Percentiles rank a stretch among this genome's conserved stretches.
Evolutionary conservation across 108 stramenopile genomes (phyloP).

Genomic region (Mediolabrus comicus): DNA sequence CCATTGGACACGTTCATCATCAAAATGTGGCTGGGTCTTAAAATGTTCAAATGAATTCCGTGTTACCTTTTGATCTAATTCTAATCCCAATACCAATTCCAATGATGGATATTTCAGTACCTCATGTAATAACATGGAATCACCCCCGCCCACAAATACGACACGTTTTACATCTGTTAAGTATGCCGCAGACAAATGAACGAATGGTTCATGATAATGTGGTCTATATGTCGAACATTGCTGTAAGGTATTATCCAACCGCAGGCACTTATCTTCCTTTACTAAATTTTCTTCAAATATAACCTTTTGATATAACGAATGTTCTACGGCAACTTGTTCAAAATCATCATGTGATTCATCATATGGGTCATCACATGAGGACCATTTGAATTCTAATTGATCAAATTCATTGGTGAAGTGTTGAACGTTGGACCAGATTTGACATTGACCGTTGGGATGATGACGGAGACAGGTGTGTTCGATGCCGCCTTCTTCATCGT

Average conservation of each 20-base stretch:
- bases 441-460: constrained; percentile 21
- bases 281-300: constrained; percentile 41
- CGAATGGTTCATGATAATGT: constrained; percentile 79
- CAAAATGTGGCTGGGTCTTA: constrained; percentile 76
- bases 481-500: background rate
- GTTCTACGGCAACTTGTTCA: constrained; percentile 23
- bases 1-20: constrained; percentile 82
- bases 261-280: constrained; percentile 61
- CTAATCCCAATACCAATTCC: constrained; percentile 79
- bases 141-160: constrained; percentile 84
- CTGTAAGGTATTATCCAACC: constrained; percentile 69
- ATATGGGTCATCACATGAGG: constrained; percentile 37
- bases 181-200: constrained; percentile 80
- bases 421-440: constrained; percentile 28
- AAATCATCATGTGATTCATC: constrained; percentile 40
- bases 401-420: constrained; percentile 42
- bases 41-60: constrained; percentile 73
- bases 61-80: constrained; percentile 78
- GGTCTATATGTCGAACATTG: constrained; percentile 77
- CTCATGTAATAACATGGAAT: constrained; percentile 87
- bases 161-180: constrained; percentile 61
- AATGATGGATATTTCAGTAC: constrained; percentile 75
- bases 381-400: constrained; percentile 42
- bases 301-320: constrained; percentile 41
- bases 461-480: constrained; percentile 24